A percentile compares a stretch with the other conserved stretches of the same genome.
Conservation (phyloP, 257 asterid species). For the Handroanthus guayacan region DNA sequence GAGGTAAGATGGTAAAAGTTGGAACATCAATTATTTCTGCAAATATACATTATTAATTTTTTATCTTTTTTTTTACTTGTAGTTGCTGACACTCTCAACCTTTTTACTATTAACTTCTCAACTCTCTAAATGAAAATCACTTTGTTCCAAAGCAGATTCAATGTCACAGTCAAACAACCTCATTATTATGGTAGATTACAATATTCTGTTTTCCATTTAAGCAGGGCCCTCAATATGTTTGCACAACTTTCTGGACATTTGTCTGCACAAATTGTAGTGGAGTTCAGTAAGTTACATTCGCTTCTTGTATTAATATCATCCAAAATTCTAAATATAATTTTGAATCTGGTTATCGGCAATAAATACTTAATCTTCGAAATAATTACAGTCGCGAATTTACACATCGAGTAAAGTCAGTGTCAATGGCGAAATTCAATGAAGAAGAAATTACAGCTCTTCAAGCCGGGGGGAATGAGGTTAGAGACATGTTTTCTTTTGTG, state of each 20-base stretch:
- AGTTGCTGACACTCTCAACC: too few relatives aligned
- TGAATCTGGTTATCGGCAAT: too few relatives aligned
- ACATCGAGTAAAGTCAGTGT: constrained; percentile 92
- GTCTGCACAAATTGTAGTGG: constrained; percentile 94
- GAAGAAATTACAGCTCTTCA: constrained; percentile 78
- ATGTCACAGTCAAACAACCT: too few relatives aligned
- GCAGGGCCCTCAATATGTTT: constrained; percentile 96
- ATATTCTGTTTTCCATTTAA: constrained; percentile 3
- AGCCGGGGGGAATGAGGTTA: constrained; percentile 92
- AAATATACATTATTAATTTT: too few relatives aligned
- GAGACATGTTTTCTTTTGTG: constrained; percentile 12
- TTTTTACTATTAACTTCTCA: too few relatives aligned
- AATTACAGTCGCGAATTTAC: constrained; percentile 80
- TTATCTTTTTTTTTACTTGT: too few relatives aligned
- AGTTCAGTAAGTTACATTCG: constrained; percentile 78
- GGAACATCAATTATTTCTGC: too few relatives aligned
- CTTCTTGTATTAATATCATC: neutral
- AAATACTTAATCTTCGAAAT: neutral
- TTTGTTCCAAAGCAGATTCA: too few relatives aligned
- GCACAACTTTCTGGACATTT: constrained; percentile 93
- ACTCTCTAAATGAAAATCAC: too few relatives aligned
- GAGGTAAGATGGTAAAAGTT: too few relatives aligned
- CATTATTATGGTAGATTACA: too few relatives aligned
- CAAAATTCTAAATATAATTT: neutral
- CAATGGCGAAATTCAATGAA: constrained; percentile 81